Evolutionary conservation across 2,329 filamentous ascomycete genomes (phyloP).

Genomic region (Epichloe baconii): DNA sequence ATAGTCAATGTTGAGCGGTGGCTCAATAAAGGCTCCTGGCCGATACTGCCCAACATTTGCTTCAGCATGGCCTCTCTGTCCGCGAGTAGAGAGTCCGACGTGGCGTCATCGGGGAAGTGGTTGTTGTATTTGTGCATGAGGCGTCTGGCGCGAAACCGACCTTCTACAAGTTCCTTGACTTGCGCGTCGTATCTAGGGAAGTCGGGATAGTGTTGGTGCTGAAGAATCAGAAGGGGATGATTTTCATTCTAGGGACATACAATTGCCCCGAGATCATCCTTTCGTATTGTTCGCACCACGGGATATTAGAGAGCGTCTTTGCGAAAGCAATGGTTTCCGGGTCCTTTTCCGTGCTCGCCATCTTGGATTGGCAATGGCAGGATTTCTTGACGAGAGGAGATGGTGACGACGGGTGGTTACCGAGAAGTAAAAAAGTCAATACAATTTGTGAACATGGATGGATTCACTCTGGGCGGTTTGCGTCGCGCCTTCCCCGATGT

Average conservation of each 20-base stretch:
- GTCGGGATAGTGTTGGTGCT: neutral
- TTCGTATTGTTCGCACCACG: constrained; percentile 48
- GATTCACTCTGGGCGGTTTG: neutral
- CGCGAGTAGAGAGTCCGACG: constrained; percentile 23
- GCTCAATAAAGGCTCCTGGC: constrained; percentile 43
- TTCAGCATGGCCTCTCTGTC: constrained; percentile 32
- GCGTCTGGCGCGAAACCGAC: constrained; percentile 39
- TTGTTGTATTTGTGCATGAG: constrained; percentile 46
- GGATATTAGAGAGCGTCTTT: constrained; percentile 34
- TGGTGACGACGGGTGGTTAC: neutral
- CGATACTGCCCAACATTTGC: constrained; percentile 35
- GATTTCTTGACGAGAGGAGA: neutral
- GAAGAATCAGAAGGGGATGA: neutral
- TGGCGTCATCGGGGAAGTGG: constrained; percentile 36
- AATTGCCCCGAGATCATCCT: constrained; percentile 53
- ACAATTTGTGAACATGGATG: neutral
- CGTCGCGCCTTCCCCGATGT: neutral
- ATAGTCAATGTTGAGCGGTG: constrained; percentile 50
- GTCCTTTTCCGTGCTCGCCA: constrained; percentile 25
- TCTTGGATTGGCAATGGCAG: constrained; percentile 4
- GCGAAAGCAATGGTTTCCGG: constrained; percentile 29
- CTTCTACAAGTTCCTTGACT: constrained; percentile 33
- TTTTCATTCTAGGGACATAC: constrained; percentile 20
- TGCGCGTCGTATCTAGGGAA: constrained; percentile 35
- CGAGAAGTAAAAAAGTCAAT: neutral